phyloP scores from a whole-genome alignment of 805 yeast genomes.

The Candida methanosorbosa region DNA sequence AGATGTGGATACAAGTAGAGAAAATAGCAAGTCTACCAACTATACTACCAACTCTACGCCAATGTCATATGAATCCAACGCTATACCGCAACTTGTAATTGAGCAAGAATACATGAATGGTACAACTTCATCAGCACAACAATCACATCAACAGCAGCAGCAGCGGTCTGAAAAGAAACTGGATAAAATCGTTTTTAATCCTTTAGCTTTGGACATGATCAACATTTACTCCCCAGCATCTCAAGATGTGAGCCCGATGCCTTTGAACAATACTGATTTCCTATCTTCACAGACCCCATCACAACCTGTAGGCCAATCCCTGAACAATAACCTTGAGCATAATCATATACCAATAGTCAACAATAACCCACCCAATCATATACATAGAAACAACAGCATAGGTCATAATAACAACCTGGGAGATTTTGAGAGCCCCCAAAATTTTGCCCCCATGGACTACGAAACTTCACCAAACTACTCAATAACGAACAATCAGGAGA shows the following conservation, averaged over 20 bases:
- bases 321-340: not conserved
- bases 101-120: too few species aligned
- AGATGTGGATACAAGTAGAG: too few species aligned
- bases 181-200: slow-evolving; percentile 19
- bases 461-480: too few species aligned
- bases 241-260: not conserved
- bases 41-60: too few species aligned
- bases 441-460: too few species aligned
- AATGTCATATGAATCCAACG: too few species aligned
- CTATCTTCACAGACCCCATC: not conserved
- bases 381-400: too few species aligned
- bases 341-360: not conserved
- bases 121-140: not conserved
- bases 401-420: too few species aligned
- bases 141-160: slow-evolving; percentile 1
- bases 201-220: slow-evolving; percentile 14
- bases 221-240: not conserved
- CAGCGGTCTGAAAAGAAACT: not conserved
- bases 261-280: not conserved
- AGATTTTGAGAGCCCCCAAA: too few species aligned
- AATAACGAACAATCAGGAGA: too few species aligned
- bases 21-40: not conserved
- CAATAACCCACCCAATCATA: not conserved
- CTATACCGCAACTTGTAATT: too few species aligned
- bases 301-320: not conserved